These are phyloP conservation scores for Paulownia fortunei DNA, from an alignment of 257 asterid genomes.

Conservation along the genomic window DNA sequence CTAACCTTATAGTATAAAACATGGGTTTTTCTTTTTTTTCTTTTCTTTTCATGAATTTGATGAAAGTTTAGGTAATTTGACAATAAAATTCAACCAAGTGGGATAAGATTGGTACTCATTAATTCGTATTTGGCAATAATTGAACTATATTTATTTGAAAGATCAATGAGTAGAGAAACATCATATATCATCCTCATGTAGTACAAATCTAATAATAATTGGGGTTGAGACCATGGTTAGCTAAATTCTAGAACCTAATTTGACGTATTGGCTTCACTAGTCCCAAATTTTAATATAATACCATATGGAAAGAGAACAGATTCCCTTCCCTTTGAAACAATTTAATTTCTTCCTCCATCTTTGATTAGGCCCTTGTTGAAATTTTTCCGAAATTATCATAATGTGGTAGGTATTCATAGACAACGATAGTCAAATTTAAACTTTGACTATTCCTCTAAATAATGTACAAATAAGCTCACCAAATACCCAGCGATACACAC, in stretches of 20 bases:
- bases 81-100: not conserved
- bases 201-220: constrained; percentile 18
- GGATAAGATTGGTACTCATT: not conserved
- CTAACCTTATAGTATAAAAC: not conserved
- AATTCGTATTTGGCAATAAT: not conserved
- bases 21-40: not conserved
- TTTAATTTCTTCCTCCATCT: not conserved
- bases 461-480: constrained; percentile 45
- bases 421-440: constrained; percentile 68
- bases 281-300: constrained; percentile 5
- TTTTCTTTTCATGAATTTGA: not conserved
- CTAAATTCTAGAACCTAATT: constrained; percentile 40
- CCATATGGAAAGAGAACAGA: constrained; percentile 23
- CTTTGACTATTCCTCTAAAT: constrained; percentile 49
- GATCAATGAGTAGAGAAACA: not conserved
- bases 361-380: not conserved
- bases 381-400: constrained; percentile 32
- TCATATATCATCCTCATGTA: not conserved
- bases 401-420: constrained; percentile 59
- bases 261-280: constrained; percentile 42
- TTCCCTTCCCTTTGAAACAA: constrained; percentile 30
- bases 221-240: not conserved
- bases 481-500: constrained; percentile 42
- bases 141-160: constrained; percentile 14
- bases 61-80: not conserved